Conservation (phyloP, 768 basidiomycete genomes). For the Panus rudis region DNA sequence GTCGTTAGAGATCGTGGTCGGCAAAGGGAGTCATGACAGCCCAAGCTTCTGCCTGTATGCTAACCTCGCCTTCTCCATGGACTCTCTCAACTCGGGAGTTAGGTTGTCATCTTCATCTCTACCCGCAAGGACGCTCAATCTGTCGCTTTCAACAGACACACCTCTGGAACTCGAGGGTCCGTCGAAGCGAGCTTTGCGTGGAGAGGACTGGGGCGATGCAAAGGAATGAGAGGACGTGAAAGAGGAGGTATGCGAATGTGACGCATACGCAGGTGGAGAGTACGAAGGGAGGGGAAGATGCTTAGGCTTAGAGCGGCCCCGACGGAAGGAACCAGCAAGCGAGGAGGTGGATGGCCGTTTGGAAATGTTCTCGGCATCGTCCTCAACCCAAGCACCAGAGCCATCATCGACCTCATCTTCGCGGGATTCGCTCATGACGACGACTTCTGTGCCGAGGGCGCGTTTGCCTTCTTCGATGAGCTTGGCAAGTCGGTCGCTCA, state of each 20-base stretch:
- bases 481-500: conserved; percentile 57
- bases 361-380: conserved; percentile 28
- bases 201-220: conserved; percentile 13
- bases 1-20: too few species aligned
- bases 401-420: conserved; percentile 79
- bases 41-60: conserved; percentile 17
- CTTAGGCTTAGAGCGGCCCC: conserved; percentile 12
- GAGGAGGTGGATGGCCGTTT: conserved; percentile 12
- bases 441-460: conserved; percentile 71
- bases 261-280: conserved; percentile 23
- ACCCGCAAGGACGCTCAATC: not conserved
- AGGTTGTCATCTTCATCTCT: conserved; percentile 46
- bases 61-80: conserved; percentile 64
- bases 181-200: conserved; percentile 17
- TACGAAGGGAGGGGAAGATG: conserved; percentile 16
- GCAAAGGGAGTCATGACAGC: not conserved
- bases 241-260: conserved; percentile 23
- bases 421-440: conserved; percentile 65
- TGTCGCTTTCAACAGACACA: conserved; percentile 36
- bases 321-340: conserved; percentile 18
- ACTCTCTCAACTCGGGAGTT: conserved; percentile 61
- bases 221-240: conserved; percentile 12
- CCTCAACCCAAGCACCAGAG: conserved; percentile 68
- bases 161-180: conserved; percentile 18
- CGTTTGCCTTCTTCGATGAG: conserved; percentile 77